Percentiles rank a stretch among this genome's conserved stretches.
Evolutionary conservation across 208 protist species (phyloP).

Genomic region (Polymyxa betae): DNA sequence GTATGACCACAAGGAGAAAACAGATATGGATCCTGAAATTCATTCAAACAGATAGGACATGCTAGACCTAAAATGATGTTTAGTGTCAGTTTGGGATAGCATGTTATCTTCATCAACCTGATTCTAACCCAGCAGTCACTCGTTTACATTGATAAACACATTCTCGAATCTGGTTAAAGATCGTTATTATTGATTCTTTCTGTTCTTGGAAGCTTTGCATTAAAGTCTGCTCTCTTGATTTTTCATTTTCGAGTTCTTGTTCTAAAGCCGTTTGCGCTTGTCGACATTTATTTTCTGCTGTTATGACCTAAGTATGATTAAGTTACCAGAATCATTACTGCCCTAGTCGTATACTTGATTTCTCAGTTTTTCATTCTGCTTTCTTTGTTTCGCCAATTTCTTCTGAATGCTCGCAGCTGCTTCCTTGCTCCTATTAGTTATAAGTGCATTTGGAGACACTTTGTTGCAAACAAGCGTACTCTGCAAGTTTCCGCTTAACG

Average conservation of each 20-base stretch:
- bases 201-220: not conserved
- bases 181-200: not conserved
- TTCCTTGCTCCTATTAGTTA: not conserved
- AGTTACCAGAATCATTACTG: no score
- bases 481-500: not conserved
- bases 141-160: not conserved
- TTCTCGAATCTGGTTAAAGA: not conserved
- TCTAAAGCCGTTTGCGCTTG: not conserved
- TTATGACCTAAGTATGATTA: not conserved
- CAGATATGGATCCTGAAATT: constrained; percentile 25
- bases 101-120: not conserved
- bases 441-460: not conserved
- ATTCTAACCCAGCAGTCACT: not conserved
- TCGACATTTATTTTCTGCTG: constrained; percentile 21
- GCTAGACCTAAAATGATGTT: not conserved
- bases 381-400: not conserved
- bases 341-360: no score
- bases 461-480: not conserved
- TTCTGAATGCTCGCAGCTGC: not conserved
- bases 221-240: not conserved
- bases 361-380: constrained; percentile 34
- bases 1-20: constrained; percentile 36
- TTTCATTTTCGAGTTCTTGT: not conserved
- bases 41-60: not conserved
- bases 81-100: not conserved